Evolutionary conservation across 2,329 filamentous ascomycete genomes (phyloP).

Genomic region (Colletotrichum chrysophilum): DNA sequence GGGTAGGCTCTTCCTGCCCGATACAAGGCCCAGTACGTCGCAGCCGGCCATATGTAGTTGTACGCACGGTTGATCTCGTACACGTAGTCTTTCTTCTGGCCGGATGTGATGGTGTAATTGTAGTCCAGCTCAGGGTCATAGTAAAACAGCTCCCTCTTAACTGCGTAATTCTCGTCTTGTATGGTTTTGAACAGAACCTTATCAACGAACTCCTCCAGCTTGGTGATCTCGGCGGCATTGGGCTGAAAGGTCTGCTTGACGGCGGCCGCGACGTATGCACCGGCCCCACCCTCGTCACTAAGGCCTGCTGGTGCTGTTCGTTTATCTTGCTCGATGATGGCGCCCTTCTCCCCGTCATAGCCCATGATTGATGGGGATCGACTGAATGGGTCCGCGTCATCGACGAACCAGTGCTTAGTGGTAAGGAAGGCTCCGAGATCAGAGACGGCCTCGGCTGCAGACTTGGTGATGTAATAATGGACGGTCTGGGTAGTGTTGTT

Average conservation of each 20-base stretch:
- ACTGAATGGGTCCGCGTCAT: slow-evolving; percentile 57
- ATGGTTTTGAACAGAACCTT: slow-evolving; percentile 54
- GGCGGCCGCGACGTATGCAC: slow-evolving; percentile 57
- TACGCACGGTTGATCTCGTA: slow-evolving; percentile 57
- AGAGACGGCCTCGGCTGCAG: slow-evolving; percentile 44
- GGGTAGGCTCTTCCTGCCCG: slow-evolving; percentile 56
- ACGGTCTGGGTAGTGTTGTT: slow-evolving; percentile 55
- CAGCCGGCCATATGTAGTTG: slow-evolving; percentile 62
- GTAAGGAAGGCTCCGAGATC: slow-evolving; percentile 59
- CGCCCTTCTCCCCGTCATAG: slow-evolving; percentile 54
- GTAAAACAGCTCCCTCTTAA: slow-evolving; percentile 56
- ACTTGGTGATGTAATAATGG: slow-evolving; percentile 60
- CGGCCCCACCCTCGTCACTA: slow-evolving; percentile 63
- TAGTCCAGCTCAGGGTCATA: slow-evolving; percentile 52
- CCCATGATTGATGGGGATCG: slow-evolving; percentile 60
- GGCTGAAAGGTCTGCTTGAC: slow-evolving; percentile 61
- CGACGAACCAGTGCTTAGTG: slow-evolving; percentile 55
- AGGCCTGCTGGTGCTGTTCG: slow-evolving; percentile 64
- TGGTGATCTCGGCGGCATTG: slow-evolving; percentile 48
- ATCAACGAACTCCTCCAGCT: slow-evolving; percentile 59
- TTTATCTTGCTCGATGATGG: slow-evolving; percentile 49
- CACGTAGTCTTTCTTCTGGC: slow-evolving; percentile 43
- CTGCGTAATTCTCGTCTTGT: slow-evolving; percentile 49
- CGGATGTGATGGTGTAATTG: slow-evolving; percentile 46
- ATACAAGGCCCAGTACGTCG: slow-evolving; percentile 62